Evolutionary conservation across 108 stramenopile species (phyloP), one percentile per base, ranked within the genome.

Genomic region (Bacterosira constricta): DNA sequence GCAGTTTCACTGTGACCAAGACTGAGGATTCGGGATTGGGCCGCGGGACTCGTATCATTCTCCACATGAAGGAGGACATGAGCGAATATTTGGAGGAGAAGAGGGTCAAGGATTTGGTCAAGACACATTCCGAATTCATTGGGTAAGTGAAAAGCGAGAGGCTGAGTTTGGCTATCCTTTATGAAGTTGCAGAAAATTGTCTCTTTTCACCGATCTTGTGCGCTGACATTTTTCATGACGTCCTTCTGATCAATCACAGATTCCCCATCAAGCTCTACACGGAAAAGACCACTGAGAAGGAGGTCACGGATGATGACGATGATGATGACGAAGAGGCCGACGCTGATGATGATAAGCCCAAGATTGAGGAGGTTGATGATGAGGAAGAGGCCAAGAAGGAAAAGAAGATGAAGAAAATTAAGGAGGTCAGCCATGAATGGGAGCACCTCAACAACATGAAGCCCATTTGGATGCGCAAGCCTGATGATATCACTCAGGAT

Each of bases 111-210:
- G 98, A 99, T 73, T 85, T 99, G 52, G 97, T 99, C 59, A 99
- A 99, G 97, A 99, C 98, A 95, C 99, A 99, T 84, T 97, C 96
- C 36, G 99, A 99, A 83, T 99, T 99, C 89, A 98, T 99, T 87
- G 97, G 98, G 13, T 54, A 8, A 50, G 49, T 50, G 9, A n/a
- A n/a, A n/a, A n/a, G n/a, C n/a, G n/a, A n/a, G n/a, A n/a, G n/a
- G n/a, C n/a, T n/a, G n/a, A n/a, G n/a, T n/a, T n/a, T n/a, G n/a
- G n/a, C n/a, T n/a, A n/a, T n/a, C n/a, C n/a, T n/a, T n/a, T n/a
- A n/a, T n/a, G n/a, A n/a, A n/a, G n/a, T n/a, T n/a, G n/a, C n/a
- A n/a, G n/a, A n/a, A n/a, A n/a, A n/a, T n/a, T n/a, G n/a, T n/a
- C n/a, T n/a, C n/a, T n/a, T n/a, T n/a, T n/a, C n/a, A n/a, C n/a